These are phyloP conservation scores for Zymoseptoria pseudotritici DNA, from an alignment of 2,329 filamentous ascomycete genomes.

Conservation along the genomic window DNA sequence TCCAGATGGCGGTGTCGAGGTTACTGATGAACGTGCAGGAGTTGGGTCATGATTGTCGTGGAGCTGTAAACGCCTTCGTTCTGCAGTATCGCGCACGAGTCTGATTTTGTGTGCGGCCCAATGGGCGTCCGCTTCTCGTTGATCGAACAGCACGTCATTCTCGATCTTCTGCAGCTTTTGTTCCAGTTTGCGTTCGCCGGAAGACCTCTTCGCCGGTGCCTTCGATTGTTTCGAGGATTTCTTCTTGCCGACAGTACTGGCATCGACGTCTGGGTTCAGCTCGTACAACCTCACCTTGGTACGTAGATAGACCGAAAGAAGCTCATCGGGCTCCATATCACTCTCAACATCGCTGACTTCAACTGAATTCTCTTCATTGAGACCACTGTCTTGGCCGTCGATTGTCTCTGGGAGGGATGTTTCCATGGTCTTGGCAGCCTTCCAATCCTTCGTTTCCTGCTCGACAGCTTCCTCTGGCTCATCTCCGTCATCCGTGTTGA, in stretches of 20 bases:
- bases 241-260: slow-evolving; percentile 47
- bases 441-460: background rate
- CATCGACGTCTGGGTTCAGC: slow-evolving; percentile 37
- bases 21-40: background rate
- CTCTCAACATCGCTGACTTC: slow-evolving; percentile 44
- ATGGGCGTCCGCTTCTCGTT: slow-evolving; percentile 37
- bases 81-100: slow-evolving; percentile 34
- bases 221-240: slow-evolving; percentile 6
- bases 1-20: slow-evolving; percentile 28
- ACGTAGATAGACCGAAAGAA: slow-evolving; percentile 66
- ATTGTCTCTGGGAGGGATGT: slow-evolving; percentile 2
- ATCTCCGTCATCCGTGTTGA: slow-evolving; percentile 1
- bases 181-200: slow-evolving; percentile 57
- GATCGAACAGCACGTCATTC: slow-evolving; percentile 49
- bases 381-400: slow-evolving; percentile 1
- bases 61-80: slow-evolving; percentile 26
- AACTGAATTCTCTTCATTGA: slow-evolving; percentile 23
- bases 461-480: slow-evolving; percentile 5
- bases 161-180: slow-evolving; percentile 72
- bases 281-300: slow-evolving; percentile 53
- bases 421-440: slow-evolving; percentile 4
- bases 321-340: slow-evolving; percentile 43
- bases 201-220: slow-evolving; percentile 37
- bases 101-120: slow-evolving; percentile 41
- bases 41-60: slow-evolving; percentile 9